Evolutionary conservation across 1,284 basidiomycete genomes (phyloP), one percentile per base, ranked within the genome.

Genomic region (Tremellales sp.): DNA sequence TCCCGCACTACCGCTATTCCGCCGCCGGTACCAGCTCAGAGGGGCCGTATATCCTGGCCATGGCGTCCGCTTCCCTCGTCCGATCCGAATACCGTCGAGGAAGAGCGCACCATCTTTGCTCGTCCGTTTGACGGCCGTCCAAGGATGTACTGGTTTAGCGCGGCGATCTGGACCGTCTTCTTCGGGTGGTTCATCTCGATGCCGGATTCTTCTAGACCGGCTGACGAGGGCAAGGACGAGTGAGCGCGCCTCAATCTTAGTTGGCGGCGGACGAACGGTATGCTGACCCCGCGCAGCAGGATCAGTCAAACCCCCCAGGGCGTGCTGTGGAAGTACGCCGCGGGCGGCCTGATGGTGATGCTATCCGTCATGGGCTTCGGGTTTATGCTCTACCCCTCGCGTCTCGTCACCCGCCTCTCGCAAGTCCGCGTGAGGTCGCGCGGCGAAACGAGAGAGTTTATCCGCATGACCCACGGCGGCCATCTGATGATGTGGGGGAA

Each of bases 71-170:
- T n/a, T n/a, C n/a, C n/a, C n/a, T n/a, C n/a, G 36, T 9, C 25
- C 33, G 22, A 31, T 27, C 16, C 44, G 18, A 40, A 40, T 19
- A 22, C 32, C 14, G 34, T 41, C 13, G 22, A 39, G 3, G 45
- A 47, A 38, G 45, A 47, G 13, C 24, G 53, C 13, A 41, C 34
- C 3, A 47, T 56, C 19, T 56, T 45, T 19, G 45, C 50, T 24
- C 39, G 49, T 26, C 51, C 54, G 8, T 35, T 53, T n/a, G 31
- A 47, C 10, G 45, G 45, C 3, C 45, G 39, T 10, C 32, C 41
- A 12, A 29, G 37, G 24, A 40, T 47, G 45, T 21, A 41, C 4
- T 47, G 45, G 45, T 35, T 47, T 21, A 22, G 40, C 27, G 45
- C 35, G 6, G 39, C 45, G 3, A 33, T 47, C 39, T 47, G 39